These are phyloP conservation scores for Vinca major DNA, from an alignment of 305 asterid genomes.

Conservation along the genomic window DNA sequence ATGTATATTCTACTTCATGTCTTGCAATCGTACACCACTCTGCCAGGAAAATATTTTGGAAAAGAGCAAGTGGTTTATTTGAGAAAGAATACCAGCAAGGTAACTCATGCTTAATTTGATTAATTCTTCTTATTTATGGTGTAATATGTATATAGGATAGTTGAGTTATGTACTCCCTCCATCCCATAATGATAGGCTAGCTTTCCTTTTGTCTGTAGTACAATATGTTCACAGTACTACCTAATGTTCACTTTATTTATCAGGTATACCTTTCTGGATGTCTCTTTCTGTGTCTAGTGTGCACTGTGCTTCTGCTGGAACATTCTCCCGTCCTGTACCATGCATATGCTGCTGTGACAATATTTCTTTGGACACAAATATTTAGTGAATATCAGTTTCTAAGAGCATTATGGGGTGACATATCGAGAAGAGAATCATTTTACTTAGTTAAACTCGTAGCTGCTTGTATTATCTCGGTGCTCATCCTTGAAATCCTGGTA, in stretches of 20 bases:
- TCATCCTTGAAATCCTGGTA: slow-evolving; percentile 91
- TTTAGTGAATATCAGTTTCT: slow-evolving; percentile 62
- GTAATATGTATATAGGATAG: background rate
- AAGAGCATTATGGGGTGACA: slow-evolving; percentile 51
- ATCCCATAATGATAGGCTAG: background rate
- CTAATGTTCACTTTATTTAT: slow-evolving; percentile 3
- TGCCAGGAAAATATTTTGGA: slow-evolving; percentile 38
- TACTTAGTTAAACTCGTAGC: slow-evolving; percentile 43
- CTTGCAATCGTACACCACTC: slow-evolving; percentile 69
- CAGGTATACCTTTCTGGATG: slow-evolving; percentile 64
- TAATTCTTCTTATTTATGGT: background rate
- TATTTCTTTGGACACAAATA: slow-evolving; percentile 86
- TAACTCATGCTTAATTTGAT: slow-evolving; percentile 9
- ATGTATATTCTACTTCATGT: slow-evolving; percentile 67
- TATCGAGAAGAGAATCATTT: slow-evolving; percentile 34
- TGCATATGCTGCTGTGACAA: slow-evolving; percentile 71
- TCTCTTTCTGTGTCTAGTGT: slow-evolving; percentile 49
- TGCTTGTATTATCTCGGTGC: slow-evolving; percentile 37
- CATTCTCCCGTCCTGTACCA: slow-evolving; percentile 88
- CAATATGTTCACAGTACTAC: no score
- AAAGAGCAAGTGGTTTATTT: slow-evolving; percentile 39
- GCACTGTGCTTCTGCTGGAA: slow-evolving; percentile 54
- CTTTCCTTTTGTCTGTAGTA: no score
- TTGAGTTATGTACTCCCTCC: background rate
- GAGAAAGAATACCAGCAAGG: slow-evolving; percentile 46